Evolutionary conservation across 305 asterid genomes (phyloP).

Genomic region (Salvia sclarea): DNA sequence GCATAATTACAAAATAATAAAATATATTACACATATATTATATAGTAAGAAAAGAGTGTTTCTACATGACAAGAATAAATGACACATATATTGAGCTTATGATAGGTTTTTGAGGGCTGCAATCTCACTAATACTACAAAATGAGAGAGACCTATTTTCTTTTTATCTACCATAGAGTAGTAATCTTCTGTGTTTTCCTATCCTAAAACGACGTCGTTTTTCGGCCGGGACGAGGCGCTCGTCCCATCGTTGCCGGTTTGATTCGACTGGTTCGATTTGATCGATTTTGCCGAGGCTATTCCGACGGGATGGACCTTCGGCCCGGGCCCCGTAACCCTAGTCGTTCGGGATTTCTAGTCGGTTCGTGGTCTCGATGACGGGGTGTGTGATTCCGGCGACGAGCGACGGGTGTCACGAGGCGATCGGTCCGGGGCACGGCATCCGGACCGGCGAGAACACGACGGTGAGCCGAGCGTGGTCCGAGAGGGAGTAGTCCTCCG

Average conservation of each 20-base stretch:
- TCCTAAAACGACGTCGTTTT: neutral
- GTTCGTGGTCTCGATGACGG: slow-evolving; percentile 7
- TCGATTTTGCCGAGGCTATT: neutral
- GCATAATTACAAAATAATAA: slow-evolving; percentile 6
- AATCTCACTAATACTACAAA: slow-evolving; percentile 44
- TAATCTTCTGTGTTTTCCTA: neutral
- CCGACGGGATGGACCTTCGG: neutral
- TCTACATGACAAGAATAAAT: neutral
- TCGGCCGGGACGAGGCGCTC: neutral
- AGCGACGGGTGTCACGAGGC: slow-evolving; percentile 27
- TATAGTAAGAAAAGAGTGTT: neutral
- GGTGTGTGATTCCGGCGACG: neutral
- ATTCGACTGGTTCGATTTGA: too few species aligned
- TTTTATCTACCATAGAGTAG: neutral
- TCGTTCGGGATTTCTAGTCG: neutral
- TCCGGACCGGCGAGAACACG: slow-evolving; percentile 81
- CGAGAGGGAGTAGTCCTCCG: slow-evolving; percentile 87
- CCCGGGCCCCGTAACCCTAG: neutral
- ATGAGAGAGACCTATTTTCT: slow-evolving; percentile 29
- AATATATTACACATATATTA: neutral
- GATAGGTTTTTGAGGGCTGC: neutral
- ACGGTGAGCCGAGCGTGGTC: slow-evolving; percentile 95
- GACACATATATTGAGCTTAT: neutral
- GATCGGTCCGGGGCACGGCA: slow-evolving; percentile 70
- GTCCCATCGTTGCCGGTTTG: neutral